Base-by-base conservation (phyloP, 1,284 basidiomycete genomes). In the Jaminaea rosea region DNA sequence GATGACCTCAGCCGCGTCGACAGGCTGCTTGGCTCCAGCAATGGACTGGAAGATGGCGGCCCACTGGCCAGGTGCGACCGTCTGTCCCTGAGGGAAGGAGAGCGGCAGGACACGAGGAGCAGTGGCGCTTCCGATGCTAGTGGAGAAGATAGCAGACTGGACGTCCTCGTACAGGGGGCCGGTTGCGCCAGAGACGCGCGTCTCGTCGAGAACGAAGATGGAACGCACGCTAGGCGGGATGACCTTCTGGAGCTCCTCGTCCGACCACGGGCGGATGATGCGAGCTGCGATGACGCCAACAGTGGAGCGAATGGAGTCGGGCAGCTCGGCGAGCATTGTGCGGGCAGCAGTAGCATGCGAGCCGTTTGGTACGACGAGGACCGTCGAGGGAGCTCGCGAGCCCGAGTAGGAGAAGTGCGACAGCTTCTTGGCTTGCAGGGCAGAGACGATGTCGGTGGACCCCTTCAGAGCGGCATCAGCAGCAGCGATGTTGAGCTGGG, bases 391-490 rank as follows among this genome's bases (percentile, higher is more conserved):
- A 48, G 59, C 46, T 24, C 60, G 48, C 24, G 71, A 63, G 44
- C 71, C 71, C 34, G 60, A 63, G 59, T 72, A 73, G 50, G 58
- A 49, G 50, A 72, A 71, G 45, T 63, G 63, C 44, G 56, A 56
- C 19, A 53, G 45, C 4, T 52, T 52, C 10, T 32, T 31, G 31
- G 51, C 46, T 11, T 48, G 23, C 19, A 59, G 47, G 23, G 55
- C 55, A 54, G 44, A 17, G 53, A 46, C 88, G 66, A 91, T 85
- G 64, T 90, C 88, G 0, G 88, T 92, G 67, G 92, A 57, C 88
- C 42, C 83, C 78, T 49, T 90, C 67, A 91, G 91, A 44, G 55
- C 49, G 44, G 55, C 41, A 11, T 65, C 63, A 76, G 54, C 52
- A 42, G 56, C 53, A 49, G 55, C 49, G 36, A 68, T 54, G 37